These are phyloP conservation scores for Strigomonas culicis DNA, from an alignment of 208 protist genomes.

Conservation along the genomic window DNA sequence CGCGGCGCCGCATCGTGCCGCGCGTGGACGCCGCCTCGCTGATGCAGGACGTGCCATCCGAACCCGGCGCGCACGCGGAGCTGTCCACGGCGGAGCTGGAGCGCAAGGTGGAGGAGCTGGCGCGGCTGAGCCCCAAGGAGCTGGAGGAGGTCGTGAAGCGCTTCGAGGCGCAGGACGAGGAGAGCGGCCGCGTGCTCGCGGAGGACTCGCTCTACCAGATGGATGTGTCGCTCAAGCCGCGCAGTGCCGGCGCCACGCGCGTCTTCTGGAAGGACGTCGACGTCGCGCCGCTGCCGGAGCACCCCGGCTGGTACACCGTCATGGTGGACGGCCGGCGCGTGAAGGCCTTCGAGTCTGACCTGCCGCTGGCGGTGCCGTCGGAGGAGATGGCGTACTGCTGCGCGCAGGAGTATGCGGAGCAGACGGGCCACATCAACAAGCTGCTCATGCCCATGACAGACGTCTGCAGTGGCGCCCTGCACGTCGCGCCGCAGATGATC, in stretches of 20 bases:
- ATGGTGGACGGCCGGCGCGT: constrained; percentile 83
- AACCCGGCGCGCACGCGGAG: constrained; percentile 79
- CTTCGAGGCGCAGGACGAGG: constrained; percentile 64
- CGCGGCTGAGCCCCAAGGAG: constrained; percentile 57
- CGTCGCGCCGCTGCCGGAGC: constrained; percentile 49
- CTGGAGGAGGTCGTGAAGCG: constrained; percentile 57
- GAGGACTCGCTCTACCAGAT: constrained; percentile 90
- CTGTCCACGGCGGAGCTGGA: constrained; percentile 83
- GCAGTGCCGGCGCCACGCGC: constrained; percentile 51
- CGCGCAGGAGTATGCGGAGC: constrained; percentile 84
- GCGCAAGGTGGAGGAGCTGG: constrained; percentile 80
- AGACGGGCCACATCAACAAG: constrained; percentile 81
- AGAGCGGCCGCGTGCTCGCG: constrained; percentile 66
- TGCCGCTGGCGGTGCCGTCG: constrained; percentile 72
- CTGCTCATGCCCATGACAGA: constrained; percentile 90
- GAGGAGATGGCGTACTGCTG: constrained; percentile 84
- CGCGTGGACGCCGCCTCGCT: constrained; percentile 55
- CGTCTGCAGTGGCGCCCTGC: constrained; percentile 83
- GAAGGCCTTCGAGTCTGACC: constrained; percentile 81
- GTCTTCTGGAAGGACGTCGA: constrained; percentile 90
- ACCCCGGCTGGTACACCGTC: constrained; percentile 81
- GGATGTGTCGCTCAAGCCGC: constrained; percentile 81
- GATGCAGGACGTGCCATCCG: constrained; percentile 55
- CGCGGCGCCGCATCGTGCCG: constrained; percentile 45
- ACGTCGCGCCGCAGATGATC: constrained; percentile 86